phyloP scores from a whole-genome alignment of 2,329 filamentous ascomycete genomes.

The Colletotrichum theobromicola region DNA sequence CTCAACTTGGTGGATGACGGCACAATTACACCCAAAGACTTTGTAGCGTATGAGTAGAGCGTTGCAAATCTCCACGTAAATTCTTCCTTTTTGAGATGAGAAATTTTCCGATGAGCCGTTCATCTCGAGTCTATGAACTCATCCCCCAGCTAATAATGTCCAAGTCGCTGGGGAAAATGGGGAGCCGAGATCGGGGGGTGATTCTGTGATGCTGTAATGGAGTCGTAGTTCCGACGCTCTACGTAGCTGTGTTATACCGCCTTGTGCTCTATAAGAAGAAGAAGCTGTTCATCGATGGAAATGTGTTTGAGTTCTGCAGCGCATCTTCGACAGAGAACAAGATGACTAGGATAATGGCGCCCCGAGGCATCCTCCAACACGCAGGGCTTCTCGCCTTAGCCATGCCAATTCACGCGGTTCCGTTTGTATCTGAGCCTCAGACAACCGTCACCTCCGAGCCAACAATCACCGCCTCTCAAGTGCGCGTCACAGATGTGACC shows the following conservation, averaged over 20 bases:
- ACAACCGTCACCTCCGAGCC: conserved; percentile 39
- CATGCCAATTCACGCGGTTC: conserved; percentile 30
- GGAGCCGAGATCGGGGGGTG: neutral
- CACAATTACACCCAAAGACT: conserved; percentile 18
- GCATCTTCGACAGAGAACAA: neutral
- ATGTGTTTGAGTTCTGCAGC: accelerated
- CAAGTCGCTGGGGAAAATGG: neutral
- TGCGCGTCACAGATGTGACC: conserved; percentile 60
- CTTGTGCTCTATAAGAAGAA: neutral
- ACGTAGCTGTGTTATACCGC: neutral
- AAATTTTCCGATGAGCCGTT: neutral
- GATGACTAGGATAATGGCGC: neutral
- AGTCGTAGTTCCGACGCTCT: neutral
- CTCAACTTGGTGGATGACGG: conserved; percentile 1
- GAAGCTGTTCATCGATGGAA: neutral
- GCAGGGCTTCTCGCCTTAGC: conserved; percentile 25
- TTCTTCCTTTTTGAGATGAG: neutral
- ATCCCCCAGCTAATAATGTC: neutral
- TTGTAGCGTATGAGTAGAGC: neutral
- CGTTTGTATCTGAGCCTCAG: conserved; percentile 36
- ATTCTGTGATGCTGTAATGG: neutral
- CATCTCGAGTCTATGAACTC: conserved; percentile 2
- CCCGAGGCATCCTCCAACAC: neutral
- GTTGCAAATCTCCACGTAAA: neutral
- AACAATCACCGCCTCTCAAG: conserved; percentile 26